phyloP scores from a whole-genome alignment of 805 yeast species.

The Candida silvicultrix region DNA sequence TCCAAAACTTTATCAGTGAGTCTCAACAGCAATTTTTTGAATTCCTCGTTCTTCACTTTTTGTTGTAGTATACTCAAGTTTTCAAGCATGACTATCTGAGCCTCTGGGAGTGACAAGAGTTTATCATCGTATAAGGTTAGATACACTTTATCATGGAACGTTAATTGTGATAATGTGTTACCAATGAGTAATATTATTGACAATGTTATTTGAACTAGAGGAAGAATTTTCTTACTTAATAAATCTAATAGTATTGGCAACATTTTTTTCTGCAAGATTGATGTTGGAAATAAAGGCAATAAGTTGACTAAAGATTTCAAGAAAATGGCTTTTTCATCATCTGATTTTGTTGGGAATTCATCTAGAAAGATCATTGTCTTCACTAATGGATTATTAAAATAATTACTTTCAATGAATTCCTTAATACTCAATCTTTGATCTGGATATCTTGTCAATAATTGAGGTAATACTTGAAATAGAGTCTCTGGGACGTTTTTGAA shows the following conservation, averaged over 20 bases:
- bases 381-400: slow-evolving; percentile 77
- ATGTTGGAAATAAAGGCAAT: slow-evolving; percentile 52
- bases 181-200: slow-evolving; percentile 60
- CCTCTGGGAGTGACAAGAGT: slow-evolving; percentile 31
- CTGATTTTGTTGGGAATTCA: slow-evolving; percentile 69
- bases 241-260: slow-evolving; percentile 60
- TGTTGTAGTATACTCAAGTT: slow-evolving; percentile 40
- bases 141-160: slow-evolving; percentile 68
- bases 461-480: slow-evolving; percentile 39
- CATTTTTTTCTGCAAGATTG: slow-evolving; percentile 58
- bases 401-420: slow-evolving; percentile 63
- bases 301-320: slow-evolving; percentile 55
- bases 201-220: slow-evolving; percentile 40
- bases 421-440: slow-evolving; percentile 53
- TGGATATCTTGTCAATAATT: slow-evolving; percentile 51
- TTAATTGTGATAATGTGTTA: slow-evolving; percentile 58
- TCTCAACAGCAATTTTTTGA: slow-evolving; percentile 40
- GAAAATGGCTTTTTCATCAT: slow-evolving; percentile 61
- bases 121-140: slow-evolving; percentile 31
- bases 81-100: slow-evolving; percentile 39
- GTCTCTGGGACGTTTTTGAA: slow-evolving; percentile 58
- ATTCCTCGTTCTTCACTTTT: slow-evolving; percentile 47
- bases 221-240: slow-evolving; percentile 34
- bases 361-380: slow-evolving; percentile 78
- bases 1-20: slow-evolving; percentile 30